Percentiles rank a stretch among this genome's conserved stretches.
Evolutionary conservation across 805 yeast genomes (phyloP).

Genomic region (Zygosaccharomyces rouxii): DNA sequence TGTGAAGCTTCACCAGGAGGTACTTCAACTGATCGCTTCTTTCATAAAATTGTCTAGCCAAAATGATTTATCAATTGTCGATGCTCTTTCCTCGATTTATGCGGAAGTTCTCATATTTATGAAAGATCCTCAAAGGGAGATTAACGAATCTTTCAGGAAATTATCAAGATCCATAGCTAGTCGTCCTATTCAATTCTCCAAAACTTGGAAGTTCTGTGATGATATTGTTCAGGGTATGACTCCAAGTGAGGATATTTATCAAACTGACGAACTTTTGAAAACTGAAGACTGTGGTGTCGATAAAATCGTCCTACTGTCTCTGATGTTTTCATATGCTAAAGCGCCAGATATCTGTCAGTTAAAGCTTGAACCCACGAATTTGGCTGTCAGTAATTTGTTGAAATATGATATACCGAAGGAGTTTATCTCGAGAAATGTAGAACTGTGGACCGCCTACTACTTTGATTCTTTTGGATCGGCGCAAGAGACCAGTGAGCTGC

Average conservation of each 20-base stretch:
- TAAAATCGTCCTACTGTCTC: conserved; percentile 17
- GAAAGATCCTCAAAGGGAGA: neutral
- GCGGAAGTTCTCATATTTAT: conserved; percentile 11
- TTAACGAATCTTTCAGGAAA: conserved; percentile 3
- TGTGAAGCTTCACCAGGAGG: conserved; percentile 17
- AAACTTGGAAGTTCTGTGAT: conserved; percentile 15
- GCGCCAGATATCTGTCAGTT: conserved; percentile 7
- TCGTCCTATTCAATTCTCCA: neutral
- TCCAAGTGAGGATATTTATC: conserved; percentile 10
- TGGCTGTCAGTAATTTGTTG: conserved; percentile 9
- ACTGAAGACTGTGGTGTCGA: conserved; percentile 5
- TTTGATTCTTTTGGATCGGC: conserved; percentile 7
- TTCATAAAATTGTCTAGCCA: conserved; percentile 9
- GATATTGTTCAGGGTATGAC: conserved; percentile 14
- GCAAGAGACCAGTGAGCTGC: neutral
- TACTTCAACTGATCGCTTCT: conserved; percentile 9
- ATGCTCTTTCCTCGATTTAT: conserved; percentile 16
- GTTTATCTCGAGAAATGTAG: conserved; percentile 15
- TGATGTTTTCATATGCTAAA: conserved; percentile 15
- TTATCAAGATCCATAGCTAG: conserved; percentile 1
- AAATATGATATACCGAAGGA: conserved; percentile 4
- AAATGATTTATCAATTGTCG: conserved; percentile 6
- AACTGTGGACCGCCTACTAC: conserved; percentile 17
- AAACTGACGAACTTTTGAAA: conserved; percentile 14
- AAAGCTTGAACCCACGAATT: conserved; percentile 4